These are phyloP conservation scores for Phytophthora pini DNA, from an alignment of 352 stramenopile genomes.

Conservation along the genomic window DNA sequence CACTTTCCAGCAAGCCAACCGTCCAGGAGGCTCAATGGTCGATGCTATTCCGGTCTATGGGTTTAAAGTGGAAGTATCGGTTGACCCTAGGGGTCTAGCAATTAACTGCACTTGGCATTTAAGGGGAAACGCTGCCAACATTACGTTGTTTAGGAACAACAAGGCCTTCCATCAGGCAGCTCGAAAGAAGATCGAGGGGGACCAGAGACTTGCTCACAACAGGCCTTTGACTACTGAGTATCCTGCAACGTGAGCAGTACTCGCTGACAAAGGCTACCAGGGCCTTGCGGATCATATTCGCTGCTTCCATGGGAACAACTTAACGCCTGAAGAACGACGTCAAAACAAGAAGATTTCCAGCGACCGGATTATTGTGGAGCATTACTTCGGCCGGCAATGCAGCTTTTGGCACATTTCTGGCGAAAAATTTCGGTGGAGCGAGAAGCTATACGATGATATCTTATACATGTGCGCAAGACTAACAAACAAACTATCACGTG, in stretches of 20 bases:
- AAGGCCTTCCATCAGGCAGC: background rate
- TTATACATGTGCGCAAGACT: background rate
- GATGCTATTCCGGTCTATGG: constrained; percentile 4
- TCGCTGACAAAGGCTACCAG: constrained; percentile 6
- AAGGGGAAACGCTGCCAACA: constrained; percentile 1
- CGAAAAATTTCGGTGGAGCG: constrained; percentile 2
- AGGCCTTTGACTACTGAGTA: background rate
- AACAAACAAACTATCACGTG: constrained; percentile 1
- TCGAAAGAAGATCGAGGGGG: background rate
- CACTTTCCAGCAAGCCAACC: constrained; percentile 13
- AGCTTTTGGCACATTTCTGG: constrained; percentile 1
- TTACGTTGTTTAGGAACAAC: constrained; percentile 10
- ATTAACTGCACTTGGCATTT: background rate
- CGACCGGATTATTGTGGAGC: constrained; percentile 14
- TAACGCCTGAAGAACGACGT: background rate
- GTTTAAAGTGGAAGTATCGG: constrained; percentile 2
- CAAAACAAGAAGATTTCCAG: constrained; percentile 5
- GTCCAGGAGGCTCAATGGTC: background rate
- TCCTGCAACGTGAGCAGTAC: background rate
- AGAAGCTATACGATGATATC: constrained; percentile 1
- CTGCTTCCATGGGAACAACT: constrained; percentile 5
- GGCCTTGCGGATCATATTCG: background rate
- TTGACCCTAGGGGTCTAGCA: background rate
- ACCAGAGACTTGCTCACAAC: background rate
- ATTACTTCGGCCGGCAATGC: constrained; percentile 9